Conservation (phyloP, 768 basidiomycete genomes). For the Trametes villosa region DNA sequence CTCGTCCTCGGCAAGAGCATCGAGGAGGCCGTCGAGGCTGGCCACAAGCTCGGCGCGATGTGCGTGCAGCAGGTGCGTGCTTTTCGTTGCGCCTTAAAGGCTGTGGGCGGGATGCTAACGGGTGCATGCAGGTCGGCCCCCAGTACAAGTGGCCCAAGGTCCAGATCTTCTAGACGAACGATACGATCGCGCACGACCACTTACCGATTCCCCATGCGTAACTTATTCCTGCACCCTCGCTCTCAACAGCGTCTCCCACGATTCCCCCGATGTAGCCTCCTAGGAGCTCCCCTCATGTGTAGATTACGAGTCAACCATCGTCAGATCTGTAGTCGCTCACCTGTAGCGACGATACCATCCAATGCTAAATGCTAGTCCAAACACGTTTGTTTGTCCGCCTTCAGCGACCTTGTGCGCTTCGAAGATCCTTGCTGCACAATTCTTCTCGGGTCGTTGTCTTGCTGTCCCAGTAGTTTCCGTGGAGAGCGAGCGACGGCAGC, state of each 20-base stretch:
- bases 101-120: neutral
- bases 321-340: constrained; percentile 27
- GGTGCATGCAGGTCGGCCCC: constrained; percentile 50
- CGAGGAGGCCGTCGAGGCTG: constrained; percentile 78
- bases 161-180: constrained; percentile 40
- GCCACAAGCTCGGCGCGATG: constrained; percentile 86
- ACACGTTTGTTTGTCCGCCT: neutral
- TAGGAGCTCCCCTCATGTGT: constrained; percentile 22
- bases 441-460: neutral
- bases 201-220: neutral
- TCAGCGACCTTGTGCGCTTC: neutral
- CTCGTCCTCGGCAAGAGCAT: constrained; percentile 76
- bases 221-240: constrained; percentile 22
- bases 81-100: neutral
- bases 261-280: constrained; percentile 17
- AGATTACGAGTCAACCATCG: constrained; percentile 33
- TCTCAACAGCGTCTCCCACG: constrained; percentile 27
- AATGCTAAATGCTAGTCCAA: neutral
- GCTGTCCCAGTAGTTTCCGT: neutral
- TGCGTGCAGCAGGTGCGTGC: constrained; percentile 74
- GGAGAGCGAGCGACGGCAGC: neutral
- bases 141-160: constrained; percentile 63
- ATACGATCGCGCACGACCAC: neutral
- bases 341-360: neutral
- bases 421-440: neutral